These are phyloP conservation scores for Suillus bovinus DNA, from an alignment of 768 basidiomycete species.

Conservation along the genomic window DNA sequence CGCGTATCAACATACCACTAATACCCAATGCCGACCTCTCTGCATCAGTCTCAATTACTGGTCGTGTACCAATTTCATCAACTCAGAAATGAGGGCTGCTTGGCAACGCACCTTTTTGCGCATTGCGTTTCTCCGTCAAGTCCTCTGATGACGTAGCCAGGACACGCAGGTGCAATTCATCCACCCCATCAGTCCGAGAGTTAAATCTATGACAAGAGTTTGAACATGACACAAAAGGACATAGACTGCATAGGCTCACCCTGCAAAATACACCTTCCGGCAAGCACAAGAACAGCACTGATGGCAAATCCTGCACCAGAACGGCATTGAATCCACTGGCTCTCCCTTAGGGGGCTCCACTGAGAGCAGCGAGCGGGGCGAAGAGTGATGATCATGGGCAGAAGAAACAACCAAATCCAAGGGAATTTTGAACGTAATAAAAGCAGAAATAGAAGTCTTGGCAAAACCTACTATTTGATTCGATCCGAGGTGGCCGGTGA, in stretches of 20 bases:
- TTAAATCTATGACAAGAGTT: conserved; percentile 53
- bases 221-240: not conserved
- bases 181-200: conserved; percentile 93
- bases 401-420: not conserved
- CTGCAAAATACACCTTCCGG: conserved; percentile 92
- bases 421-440: not conserved
- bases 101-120: conserved; percentile 57
- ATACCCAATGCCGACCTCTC: conserved; percentile 87
- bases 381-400: conserved; percentile 19
- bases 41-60: conserved; percentile 57
- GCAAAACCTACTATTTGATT: not conserved
- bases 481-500: too few species aligned
- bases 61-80: conserved; percentile 11
- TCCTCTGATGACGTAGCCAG: conserved; percentile 82
- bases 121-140: conserved; percentile 62
- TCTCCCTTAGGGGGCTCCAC: conserved; percentile 21
- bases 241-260: conserved; percentile 47
- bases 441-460: not conserved
- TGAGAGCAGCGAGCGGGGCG: conserved; percentile 6
- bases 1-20: conserved; percentile 59
- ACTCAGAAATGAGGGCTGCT: not conserved
- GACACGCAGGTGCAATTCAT: conserved; percentile 88
- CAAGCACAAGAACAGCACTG: conserved; percentile 69
- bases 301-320: conserved; percentile 74
- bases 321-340: conserved; percentile 56